Base-by-base conservation (phyloP, 2,329 filamentous ascomycete genomes). In the Ophiostoma triangulosporum region DNA sequence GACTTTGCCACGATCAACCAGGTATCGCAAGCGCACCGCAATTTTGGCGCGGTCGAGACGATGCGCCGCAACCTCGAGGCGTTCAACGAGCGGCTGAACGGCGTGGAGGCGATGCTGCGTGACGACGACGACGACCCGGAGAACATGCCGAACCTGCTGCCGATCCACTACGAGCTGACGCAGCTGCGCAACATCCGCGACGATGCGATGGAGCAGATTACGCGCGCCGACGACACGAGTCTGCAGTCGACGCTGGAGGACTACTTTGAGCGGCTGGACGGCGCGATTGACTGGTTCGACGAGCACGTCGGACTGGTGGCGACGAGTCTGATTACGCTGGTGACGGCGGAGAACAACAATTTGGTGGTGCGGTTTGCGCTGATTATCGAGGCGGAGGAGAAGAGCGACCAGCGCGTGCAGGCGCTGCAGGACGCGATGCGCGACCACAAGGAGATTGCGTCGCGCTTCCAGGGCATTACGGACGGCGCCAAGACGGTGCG, bases 141-240 rank as follows among this genome's bases (percentile, higher is more conserved):
- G 69, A 87, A 86, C 64, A 95, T 97, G 81, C 87, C 88, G 7
- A 96, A 97, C 67, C 70, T 98, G 51, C 74, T 98, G 40, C 80
- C 84, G 36, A 83, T 91, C 52, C 93, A 98, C 70, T 95, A 91
- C 74, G 88, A 91, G 65, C 78, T 98, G 62, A 96, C 88, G 4
- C 83, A 88, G 68, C 73, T 98, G 66, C 78, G 93, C 57, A 95
- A 98, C 67, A 95, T 98, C 59, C 81, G 90, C 55, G 93, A 97
- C 70, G 87, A 95, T 68, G 91, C 93, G 31, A 90, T 97, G 79
- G 89, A 95, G 64, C 93, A 98, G 75, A 95, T 97, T 64, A 82
- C 84, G 64, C 77, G 83, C 59, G 81, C 84, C 12, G 77, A 83
- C 58, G 87, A 93, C 62, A 67, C 73, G 8, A 83, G 86, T 60